Evolutionary conservation across 176 grass and related monocot species (phyloP), one percentile per base, ranked within the genome.

Genomic region (Leersia perrieri): DNA sequence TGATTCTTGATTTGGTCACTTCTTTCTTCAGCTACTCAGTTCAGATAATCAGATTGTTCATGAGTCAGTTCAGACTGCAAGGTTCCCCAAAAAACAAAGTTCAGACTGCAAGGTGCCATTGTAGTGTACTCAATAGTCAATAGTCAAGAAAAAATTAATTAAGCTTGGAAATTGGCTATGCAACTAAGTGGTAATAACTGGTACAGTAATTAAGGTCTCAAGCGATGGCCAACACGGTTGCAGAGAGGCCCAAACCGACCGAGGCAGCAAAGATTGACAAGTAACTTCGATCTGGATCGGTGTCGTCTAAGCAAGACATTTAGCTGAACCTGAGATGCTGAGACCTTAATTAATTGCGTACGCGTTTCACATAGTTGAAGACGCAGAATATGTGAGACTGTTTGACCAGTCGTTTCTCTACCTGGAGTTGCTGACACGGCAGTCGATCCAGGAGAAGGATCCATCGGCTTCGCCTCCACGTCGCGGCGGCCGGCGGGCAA

Each of bases 391-490:
- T 67, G 32, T 53, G 39, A 38, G 57, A 16, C 35, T 6, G 74
- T 22, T 41, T 76, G 32, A 45, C 33, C 10, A 0, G 23, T 41
- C 10, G 71, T 10, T 26, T 69, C 51, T 70, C 64, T 33, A 57
- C 41, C 15, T 71, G 63, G 53, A 63, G 76, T 34, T 40, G 70
- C 53, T 58, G 72, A 60, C 65, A 79, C 77, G 87, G 72, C 65
- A 14, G 77, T 33, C 2, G 33, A 23, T 33, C 53, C 27, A 16
- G 33, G 33, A 27, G 80, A 44, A 60, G 70, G 3, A 0, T 42
- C 39, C 63, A 15, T 64, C 80, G 1, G 62, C 25, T 7, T 41
- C 2, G 35, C 75, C 61, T 64, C 73, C 58, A 73, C 66, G 66
- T 66, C 41, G 79, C 39, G 72, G 77, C 8, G n/a, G n/a, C 73